These are phyloP conservation scores for Adansonia madagascariensis DNA, from an alignment of 441 rosid genomes.

Conservation along the genomic window DNA sequence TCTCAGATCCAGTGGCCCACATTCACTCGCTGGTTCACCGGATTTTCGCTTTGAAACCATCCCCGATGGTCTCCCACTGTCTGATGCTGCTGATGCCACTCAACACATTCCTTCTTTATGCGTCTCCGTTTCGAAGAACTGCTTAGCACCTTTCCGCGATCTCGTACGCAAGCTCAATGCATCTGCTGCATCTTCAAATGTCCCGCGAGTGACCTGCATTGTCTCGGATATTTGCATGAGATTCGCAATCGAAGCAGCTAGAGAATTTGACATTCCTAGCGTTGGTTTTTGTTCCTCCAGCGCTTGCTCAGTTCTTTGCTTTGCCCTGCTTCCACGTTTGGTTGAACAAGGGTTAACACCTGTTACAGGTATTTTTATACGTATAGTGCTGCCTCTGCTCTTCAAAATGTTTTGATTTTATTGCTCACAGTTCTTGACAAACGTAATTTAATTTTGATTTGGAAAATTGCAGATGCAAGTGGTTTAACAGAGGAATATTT, in stretches of 20 bases:
- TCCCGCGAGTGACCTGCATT: slow-evolving; percentile 10
- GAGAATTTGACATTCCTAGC: slow-evolving; percentile 37
- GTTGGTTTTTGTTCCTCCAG: slow-evolving; percentile 35
- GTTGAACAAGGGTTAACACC: slow-evolving; percentile 35
- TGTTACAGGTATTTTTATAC: slow-evolving; percentile 8
- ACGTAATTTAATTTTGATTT: too few relatives aligned
- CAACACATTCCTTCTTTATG: slow-evolving; percentile 13
- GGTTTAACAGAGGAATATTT: slow-evolving; percentile 25
- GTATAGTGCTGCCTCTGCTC: too few relatives aligned
- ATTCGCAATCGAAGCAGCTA: slow-evolving; percentile 34
- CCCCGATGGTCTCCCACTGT: slow-evolving; percentile 27
- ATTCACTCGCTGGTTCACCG: slow-evolving; percentile 19
- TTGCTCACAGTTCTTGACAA: too few relatives aligned
- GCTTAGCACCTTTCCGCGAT: slow-evolving; percentile 15
- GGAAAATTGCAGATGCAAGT: slow-evolving; percentile 19
- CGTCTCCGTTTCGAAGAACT: background rate
- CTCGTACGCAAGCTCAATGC: slow-evolving; percentile 23
- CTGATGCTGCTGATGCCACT: slow-evolving; percentile 2
- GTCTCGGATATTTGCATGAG: slow-evolving; percentile 28
- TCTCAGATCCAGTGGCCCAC: slow-evolving; percentile 25
- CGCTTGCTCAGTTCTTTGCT: slow-evolving; percentile 28
- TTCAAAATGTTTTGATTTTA: too few relatives aligned
- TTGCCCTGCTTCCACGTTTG: slow-evolving; percentile 28
- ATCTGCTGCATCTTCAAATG: background rate
- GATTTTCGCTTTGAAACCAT: slow-evolving; percentile 28